These are phyloP conservation scores for Penicillium vulpinum DNA, from an alignment of 2,329 filamentous ascomycete species.

Conservation along the genomic window DNA sequence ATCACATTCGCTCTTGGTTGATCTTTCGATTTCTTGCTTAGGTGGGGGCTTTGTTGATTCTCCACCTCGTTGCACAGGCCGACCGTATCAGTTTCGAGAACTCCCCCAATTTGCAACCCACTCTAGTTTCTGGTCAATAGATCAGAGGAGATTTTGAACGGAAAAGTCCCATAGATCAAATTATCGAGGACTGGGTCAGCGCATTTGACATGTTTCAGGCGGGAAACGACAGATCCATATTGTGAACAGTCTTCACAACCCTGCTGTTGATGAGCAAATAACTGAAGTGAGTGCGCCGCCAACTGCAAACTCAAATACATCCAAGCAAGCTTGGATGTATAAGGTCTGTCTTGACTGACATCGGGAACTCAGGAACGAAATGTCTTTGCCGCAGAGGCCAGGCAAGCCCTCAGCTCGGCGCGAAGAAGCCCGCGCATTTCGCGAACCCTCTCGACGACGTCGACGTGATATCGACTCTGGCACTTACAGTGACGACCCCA, in stretches of 20 bases:
- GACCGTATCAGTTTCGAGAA: constrained; percentile 14
- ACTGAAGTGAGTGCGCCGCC: constrained; percentile 14
- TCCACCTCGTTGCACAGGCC: constrained; percentile 28
- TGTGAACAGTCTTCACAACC: background rate
- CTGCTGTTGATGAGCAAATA: constrained; percentile 9
- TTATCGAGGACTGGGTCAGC: background rate
- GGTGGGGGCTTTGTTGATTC: constrained; percentile 25
- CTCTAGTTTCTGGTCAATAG: background rate
- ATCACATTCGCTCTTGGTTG: background rate
- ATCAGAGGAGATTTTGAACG: background rate
- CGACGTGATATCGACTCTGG: constrained; percentile 71
- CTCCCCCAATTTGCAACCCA: background rate
- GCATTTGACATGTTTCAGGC: constrained; percentile 14
- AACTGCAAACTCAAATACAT: background rate
- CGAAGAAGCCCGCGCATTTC: constrained; percentile 63
- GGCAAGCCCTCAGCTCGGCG: constrained; percentile 61
- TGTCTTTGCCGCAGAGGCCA: constrained; percentile 62
- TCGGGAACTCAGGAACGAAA: constrained; percentile 22
- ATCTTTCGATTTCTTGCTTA: background rate
- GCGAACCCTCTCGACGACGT: constrained; percentile 67
- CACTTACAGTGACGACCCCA: constrained; percentile 41
- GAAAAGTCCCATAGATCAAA: background rate
- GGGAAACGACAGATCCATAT: background rate
- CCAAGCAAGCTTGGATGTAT: too few relatives aligned
- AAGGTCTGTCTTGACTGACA: background rate